Evolutionary conservation across 306 rosid species (phyloP), one percentile per base, ranked within the genome.

Genomic region (Cucurbita ficifolia): DNA sequence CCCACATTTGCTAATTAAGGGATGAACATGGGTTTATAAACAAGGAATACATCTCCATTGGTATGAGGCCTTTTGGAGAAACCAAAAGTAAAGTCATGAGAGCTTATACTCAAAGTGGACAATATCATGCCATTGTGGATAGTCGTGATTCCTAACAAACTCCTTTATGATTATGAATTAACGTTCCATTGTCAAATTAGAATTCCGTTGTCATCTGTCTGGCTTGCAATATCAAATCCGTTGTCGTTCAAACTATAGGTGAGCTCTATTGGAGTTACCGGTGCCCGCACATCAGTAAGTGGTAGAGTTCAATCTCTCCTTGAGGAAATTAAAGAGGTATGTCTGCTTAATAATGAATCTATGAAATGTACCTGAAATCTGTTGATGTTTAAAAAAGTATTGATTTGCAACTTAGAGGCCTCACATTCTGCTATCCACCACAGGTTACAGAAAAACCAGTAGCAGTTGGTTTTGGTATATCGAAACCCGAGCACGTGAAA

Each of bases 391-490:
- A n/a, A 19, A 19, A 22, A 35, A 3, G 17, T 17, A 10, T 56
- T 56, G 62, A 22, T 56, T 21, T 56, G 62, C 14, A 56, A 56
- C 22, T 36, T 61, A 36, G 58, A 53, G 24, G 43, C 45, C 24
- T 62, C 14, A 4, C 14, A 17, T 18, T 62, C 67, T 38, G 22
- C 21, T 36, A 2, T 9, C 13, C 48, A 17, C 13, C 4, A 35
- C 83, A 93, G 98, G 84, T 80, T 72, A 88, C 98, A 42, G 56
- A 74, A 7, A 90, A 88, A 83, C 92, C 98, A 1, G 92, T 93
- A 11, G 97, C 98, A 16, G 98, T 93, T 74, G 98, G 98, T 49
- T 93, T 93, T 71, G 98, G 98, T 76, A 88, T 93, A 79, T 90
- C 98, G 3, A 87, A 79, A 55, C 94, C 94, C 2, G 92, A 93